Evolutionary conservation across 2,329 filamentous ascomycete species (phyloP), one percentile per base, ranked within the genome.

Genomic region (Ceratocystis harringtonii): DNA sequence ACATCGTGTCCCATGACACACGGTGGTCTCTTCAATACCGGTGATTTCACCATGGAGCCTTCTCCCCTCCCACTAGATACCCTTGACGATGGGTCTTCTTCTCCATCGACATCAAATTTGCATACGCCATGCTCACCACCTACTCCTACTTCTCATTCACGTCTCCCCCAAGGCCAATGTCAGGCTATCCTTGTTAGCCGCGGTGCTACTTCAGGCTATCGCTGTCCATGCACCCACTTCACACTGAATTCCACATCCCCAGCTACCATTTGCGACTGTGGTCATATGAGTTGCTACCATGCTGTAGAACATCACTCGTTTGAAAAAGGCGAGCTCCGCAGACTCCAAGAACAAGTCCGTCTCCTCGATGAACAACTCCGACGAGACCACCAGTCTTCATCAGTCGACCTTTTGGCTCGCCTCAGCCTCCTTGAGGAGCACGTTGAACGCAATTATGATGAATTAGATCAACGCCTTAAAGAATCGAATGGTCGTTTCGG

Each of bases 261-360:
- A 0, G 78, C 81, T 45, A 80, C 80, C 64, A 78, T 75, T 22
- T 85, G 82, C 69, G 78, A 82, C 62, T 85, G 82, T 69, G 82
- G 82, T 5, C 82, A 85, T 70, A 77, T 83, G 64, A 80, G 82
- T 43, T 84, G 82, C 72, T 85, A 80, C 70, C 82, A 85, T 70
- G 74, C 80, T 66, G 76, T 77, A 68, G 76, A 76, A n/a, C 73
- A 77, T 32, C 77, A 81, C 12, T 73, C 77, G 5, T 72, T 73
- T 1, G 78, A 78, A 66, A 76, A 72, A 66, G 74, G 74, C 22
- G 81, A 83, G 68, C 70, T 82, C 28, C 79, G 80, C 44, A 74
- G 75, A 25, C 74, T 84, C 67, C 77, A 75, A 68, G 76, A 76
- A 64, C 80, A 77, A 62, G 75, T 79, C 62, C 73, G 75, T 62